Conservation (phyloP, 176 grass and related monocot genomes). For the Zizania latifolia region DNA sequence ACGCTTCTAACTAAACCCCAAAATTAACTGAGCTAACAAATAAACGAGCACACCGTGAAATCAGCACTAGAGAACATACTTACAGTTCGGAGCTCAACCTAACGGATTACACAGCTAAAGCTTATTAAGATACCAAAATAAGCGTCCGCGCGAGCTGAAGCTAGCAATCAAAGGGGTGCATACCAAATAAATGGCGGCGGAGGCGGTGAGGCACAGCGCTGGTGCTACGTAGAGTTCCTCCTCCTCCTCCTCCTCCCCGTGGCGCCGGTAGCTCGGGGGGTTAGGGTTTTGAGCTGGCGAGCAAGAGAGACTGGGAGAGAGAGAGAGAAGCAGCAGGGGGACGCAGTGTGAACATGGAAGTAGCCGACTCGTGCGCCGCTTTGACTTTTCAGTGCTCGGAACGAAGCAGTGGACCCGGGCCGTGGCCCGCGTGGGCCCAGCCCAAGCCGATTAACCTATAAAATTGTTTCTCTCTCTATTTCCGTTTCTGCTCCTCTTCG, state of each 20-base stretch:
- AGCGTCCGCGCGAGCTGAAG: background rate
- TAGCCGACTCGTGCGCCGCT: constrained; percentile 28
- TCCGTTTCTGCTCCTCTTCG: background rate
- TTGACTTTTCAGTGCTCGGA: constrained; percentile 36
- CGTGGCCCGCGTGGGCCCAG: background rate
- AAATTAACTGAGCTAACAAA: background rate
- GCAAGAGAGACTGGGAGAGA: background rate
- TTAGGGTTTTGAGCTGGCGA: constrained; percentile 44
- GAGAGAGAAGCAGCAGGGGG: background rate
- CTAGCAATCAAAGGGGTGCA: background rate
- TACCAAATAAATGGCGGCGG: background rate
- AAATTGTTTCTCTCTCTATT: background rate
- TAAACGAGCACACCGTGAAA: too few species aligned
- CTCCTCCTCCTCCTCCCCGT: constrained; percentile 1
- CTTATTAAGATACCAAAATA: background rate
- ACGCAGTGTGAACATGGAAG: constrained; percentile 12
- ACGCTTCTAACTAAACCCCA: background rate
- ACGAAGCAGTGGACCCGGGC: background rate
- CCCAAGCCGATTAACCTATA: background rate
- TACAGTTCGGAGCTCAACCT: background rate
- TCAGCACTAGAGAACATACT: background rate
- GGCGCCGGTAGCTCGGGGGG: background rate
- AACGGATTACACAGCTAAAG: background rate
- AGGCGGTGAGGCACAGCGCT: background rate
- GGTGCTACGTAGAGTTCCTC: constrained; percentile 12